Conservation (phyloP, 2,329 filamentous ascomycete genomes). For the Pseudogymnoascus sp. region DNA sequence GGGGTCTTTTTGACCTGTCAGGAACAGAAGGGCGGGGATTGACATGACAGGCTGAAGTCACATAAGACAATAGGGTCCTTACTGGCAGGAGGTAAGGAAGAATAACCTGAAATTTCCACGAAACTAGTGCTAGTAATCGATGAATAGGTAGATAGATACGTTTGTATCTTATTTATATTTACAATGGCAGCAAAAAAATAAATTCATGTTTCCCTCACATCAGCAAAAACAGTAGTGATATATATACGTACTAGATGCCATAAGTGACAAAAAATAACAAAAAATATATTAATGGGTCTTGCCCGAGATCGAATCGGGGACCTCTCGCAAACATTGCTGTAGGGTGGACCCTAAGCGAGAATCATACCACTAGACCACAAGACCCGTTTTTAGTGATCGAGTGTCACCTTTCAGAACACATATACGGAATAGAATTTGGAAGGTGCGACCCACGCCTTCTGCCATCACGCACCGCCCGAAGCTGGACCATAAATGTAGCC, state of each 20-base stretch:
- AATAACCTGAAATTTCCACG: neutral
- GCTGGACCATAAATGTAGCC: conserved; percentile 1
- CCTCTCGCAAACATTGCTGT: conserved; percentile 14
- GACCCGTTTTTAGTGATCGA: neutral
- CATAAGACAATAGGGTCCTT: neutral
- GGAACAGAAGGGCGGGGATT: neutral
- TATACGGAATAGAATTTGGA: neutral
- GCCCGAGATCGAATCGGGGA: conserved; percentile 17
- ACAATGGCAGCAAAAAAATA: too few species aligned
- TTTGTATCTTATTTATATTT: neutral
- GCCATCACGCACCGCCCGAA: neutral
- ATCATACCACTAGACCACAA: conserved; percentile 20
- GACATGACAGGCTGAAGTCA: neutral
- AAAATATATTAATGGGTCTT: conserved; percentile 10
- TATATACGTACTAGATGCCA: neutral
- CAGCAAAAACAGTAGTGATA: neutral
- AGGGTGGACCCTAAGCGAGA: conserved; percentile 23
- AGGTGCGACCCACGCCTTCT: neutral
- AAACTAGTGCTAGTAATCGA: neutral
- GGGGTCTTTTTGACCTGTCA: neutral
- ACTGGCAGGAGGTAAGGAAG: neutral
- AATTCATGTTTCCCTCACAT: too few species aligned
- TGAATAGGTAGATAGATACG: neutral
- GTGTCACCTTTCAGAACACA: neutral
- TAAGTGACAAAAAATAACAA: conserved; percentile 8